Evolutionary conservation across 2,329 filamentous ascomycete species (phyloP), one percentile per base, ranked within the genome.

Genomic region (Curvularia eragrostidis): DNA sequence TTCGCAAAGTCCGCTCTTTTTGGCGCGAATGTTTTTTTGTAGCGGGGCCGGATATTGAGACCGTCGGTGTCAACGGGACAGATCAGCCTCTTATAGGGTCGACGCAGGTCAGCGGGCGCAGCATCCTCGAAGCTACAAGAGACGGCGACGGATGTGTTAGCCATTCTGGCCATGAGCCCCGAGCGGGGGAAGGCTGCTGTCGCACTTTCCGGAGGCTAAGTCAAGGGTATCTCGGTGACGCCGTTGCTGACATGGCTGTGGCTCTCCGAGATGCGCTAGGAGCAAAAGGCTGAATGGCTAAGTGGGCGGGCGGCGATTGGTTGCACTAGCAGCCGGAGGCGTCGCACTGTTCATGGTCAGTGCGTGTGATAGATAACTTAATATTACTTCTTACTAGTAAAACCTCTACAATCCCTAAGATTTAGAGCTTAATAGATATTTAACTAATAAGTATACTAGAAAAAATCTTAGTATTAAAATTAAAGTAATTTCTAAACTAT

Each of bases 111-210:
- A 19, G 32, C 18, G 21, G n/a, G 23, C n/a, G 24, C 13, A 8
- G 12, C 19, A 42, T 21, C 18, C 18, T 26, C n/a, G 32, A 39
- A 32, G 26, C 46, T 28, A 9, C 34, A 41, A 13, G 34, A 19
- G 7, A 12, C 23, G 21, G 18, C 10, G 13, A 48, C 50, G 54
- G 54, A n/a, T 44, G 23, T 19, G 39, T 24, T 23, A 52, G 47
- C 44, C n/a, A 36, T 49, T 49, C 13, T 26, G 43, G 55, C 46
- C 54, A n/a, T 58, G 23, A 38, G 51, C 46, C 50, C 55, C 55
- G 55, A 38, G 36, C 36, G 42, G 30, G 34, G 46, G 21, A 30
- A 34, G 28, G 28, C 28, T 36, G 50, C 23, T 32, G 30, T 39
- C 48, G 24, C 21, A 46, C 39, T 54, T 19, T 54, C 32, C 48